Evolutionary conservation across 2,329 filamentous ascomycete species (phyloP).

Genomic region (Colletotrichum sp.): DNA sequence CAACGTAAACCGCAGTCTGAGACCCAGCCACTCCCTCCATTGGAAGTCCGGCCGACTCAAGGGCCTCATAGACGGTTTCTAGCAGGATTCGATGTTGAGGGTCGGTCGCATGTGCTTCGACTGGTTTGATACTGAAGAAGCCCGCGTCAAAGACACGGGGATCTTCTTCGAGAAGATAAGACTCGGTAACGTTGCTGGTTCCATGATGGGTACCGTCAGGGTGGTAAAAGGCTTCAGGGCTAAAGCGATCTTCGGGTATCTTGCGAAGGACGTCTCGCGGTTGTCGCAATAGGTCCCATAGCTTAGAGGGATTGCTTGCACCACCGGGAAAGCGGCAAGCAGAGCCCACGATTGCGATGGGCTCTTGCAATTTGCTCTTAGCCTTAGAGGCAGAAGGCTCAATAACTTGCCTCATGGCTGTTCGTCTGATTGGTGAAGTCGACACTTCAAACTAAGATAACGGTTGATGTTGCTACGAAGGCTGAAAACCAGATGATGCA

Average conservation of each 20-base stretch:
- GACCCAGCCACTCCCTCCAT: constrained; percentile 29
- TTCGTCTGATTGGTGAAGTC: background rate
- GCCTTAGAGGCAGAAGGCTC: background rate
- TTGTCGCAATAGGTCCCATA: background rate
- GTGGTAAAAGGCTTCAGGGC: background rate
- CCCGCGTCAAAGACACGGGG: constrained; percentile 24
- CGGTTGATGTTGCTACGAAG: background rate
- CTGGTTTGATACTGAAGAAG: constrained; percentile 36
- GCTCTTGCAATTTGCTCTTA: background rate
- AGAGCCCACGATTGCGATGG: constrained; percentile 5
- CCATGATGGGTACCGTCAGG: background rate
- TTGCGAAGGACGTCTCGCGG: constrained; percentile 24
- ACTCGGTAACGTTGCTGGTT: constrained; percentile 23
- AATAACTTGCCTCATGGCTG: background rate
- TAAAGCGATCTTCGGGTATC: constrained; percentile 27
- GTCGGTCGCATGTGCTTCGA: constrained; percentile 37
- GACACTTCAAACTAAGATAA: background rate
- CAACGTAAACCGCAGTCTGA: constrained; percentile 35
- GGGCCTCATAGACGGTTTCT: constrained; percentile 37
- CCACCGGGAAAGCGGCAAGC: constrained; percentile 4
- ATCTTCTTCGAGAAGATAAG: constrained; percentile 25
- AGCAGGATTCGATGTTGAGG: constrained; percentile 35
- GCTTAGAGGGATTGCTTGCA: background rate
- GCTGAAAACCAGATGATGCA: background rate
- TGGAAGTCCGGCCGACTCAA: constrained; percentile 36